Evolutionary conservation across 352 stramenopile species (phyloP), one percentile per base, ranked within the genome.

Genomic region (Phytophthora quininea): DNA sequence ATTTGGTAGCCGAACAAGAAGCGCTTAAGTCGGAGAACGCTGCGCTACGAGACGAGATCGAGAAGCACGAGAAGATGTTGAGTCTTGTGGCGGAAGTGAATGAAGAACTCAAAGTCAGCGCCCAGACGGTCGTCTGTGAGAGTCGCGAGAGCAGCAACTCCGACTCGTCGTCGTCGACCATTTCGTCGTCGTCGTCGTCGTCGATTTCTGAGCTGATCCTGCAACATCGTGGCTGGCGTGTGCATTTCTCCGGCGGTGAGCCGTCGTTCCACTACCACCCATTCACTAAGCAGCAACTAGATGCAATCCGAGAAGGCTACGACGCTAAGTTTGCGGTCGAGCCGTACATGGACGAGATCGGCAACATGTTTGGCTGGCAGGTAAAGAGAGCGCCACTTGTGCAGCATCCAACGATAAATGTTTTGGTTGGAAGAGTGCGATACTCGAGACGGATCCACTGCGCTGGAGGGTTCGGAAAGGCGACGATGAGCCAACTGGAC

Each of bases 201-300:
- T 76, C 61, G 5, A 35, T 67, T 4, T 72, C 68, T 1, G 32
- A 52, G 38, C 38, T 69, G 11, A 43, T 68, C 0, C 68, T 63
- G 9, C 54, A 60, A 10, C 50, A 74, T 19, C 52, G 56, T 1
- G 71, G 71, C 19, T 65, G 56, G 52, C 66, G 69, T 31, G 69
- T 79, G 56, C 57, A 73, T 42, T 66, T 79, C 51, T n/a, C 61
- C 42, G 35, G 43, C 15, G 74, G 68, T 5, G 71, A 73, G 32
- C 64, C 71, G 30, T 69, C 71, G 2, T 82, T 82, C 52, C 73
- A 76, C 58, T 82, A 68, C 42, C 56, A 82, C 19, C 74, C 71
- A 9, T 64, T 82, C 33, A 52, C 64, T 12, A 71, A 69, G 40
- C 43, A 73, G 40, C 67, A 80, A 19, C 54, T 74, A 37, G 60